Conservation (phyloP, 371 early-diverging fungal genomes). For the Mucor saturninus region DNA sequence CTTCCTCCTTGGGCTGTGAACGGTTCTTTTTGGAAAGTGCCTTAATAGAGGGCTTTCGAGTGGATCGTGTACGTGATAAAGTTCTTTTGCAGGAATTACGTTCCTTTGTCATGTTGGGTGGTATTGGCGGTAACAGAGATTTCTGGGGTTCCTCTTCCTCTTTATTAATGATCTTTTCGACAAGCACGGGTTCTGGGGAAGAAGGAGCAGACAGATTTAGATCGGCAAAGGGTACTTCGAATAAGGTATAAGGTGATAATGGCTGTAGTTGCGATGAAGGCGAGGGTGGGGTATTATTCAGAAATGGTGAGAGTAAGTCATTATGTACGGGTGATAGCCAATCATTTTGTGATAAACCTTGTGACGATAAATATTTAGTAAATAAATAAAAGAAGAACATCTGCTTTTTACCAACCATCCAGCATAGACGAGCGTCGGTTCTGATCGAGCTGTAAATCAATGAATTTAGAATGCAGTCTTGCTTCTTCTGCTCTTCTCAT, state of each 20-base stretch:
- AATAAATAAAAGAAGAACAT: background rate
- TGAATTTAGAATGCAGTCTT: constrained; percentile 43
- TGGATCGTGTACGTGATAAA: constrained; percentile 43
- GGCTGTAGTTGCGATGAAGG: constrained; percentile 43
- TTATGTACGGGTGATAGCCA: constrained; percentile 26
- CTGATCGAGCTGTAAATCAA: constrained; percentile 47
- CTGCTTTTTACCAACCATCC: constrained; percentile 24
- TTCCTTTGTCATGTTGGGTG: constrained; percentile 6
- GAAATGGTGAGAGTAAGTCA: constrained; percentile 23
- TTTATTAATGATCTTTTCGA: constrained; percentile 14
- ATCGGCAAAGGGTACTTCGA: constrained; percentile 51
- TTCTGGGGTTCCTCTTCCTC: constrained; percentile 2
- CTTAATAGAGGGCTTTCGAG: constrained; percentile 34
- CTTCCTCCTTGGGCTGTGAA: constrained; percentile 10
- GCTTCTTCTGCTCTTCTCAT: constrained; percentile 50
- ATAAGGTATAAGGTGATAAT: constrained; percentile 38
- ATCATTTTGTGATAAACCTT: constrained; percentile 29
- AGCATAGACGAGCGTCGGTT: constrained; percentile 35
- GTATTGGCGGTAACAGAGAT: constrained; percentile 1
- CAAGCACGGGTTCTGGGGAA: constrained; percentile 33
- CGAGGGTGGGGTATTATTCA: constrained; percentile 37
- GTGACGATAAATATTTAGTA: constrained; percentile 12
- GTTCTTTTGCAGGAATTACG: constrained; percentile 34
- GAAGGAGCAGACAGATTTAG: constrained; percentile 43
- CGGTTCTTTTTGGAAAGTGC: constrained; percentile 37